Base-by-base conservation (phyloP, 2,329 filamentous ascomycete genomes). In the Exophiala phaeomuriformis region DNA sequence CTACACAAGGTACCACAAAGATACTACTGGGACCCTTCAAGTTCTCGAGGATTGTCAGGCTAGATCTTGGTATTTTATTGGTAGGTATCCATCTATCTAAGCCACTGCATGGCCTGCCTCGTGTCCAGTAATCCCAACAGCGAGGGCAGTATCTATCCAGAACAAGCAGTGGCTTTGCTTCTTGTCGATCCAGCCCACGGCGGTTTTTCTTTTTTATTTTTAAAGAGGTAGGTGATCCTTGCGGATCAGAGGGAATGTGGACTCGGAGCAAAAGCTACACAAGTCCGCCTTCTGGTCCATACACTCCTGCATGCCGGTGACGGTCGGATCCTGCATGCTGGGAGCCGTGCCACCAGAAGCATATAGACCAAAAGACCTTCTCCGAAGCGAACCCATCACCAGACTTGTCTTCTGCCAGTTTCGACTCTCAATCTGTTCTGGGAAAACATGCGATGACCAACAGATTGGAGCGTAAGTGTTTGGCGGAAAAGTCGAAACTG, bases 281-380 rank as follows among this genome's bases (percentile, higher is more conserved):
- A 52, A 57, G 55, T 49, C 55, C 47, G 45, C 43, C 49, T 37
- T 33, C 46, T 43, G 31, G n/a, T 43, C 49, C 46, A 44, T 45
- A 52, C 30, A 30, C 37, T 40, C 46, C 55, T 55, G 55, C 55
- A 57, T 57, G 52, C 55, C 55, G 52, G 55, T 37, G 48, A 49
- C 44, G 32, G 8, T 48, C 49, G 41, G 45, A 44, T 48, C 41
- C 49, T 55, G 55, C 55, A 57, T 57, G 55, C 55, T 54, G 30
- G 49, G 39, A 49, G 31, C 32, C 46, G 47, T 39, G 50, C 28
- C 55, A 57, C 55, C 55, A 55, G 55, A 51, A 47, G 49, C 28
- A 47, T 48, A 46, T 49, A 10, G 49, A 52, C 43, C 19, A 52
- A 29, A 31, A 36, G 39, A 47, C 46, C 55, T 57, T 57, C 55